Conservation (phyloP, 129 eudicot species). For the Chrysanthemum makinoi region DNA sequence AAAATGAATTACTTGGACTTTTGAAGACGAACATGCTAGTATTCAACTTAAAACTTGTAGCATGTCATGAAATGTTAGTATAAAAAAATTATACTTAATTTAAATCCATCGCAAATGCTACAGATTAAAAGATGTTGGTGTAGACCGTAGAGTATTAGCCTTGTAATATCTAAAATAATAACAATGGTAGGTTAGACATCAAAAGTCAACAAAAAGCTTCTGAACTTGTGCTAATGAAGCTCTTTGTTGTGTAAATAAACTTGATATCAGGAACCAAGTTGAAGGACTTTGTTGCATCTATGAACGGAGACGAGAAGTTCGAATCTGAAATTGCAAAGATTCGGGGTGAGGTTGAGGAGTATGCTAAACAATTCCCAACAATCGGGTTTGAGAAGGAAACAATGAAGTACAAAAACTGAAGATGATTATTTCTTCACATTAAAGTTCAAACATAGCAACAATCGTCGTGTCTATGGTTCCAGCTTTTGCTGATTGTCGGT, state of each 20-base stretch:
- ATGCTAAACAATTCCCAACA: conserved; percentile 89
- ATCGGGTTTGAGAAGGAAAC: conserved; percentile 90
- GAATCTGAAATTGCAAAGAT: conserved; percentile 58
- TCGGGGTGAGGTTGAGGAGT: conserved; percentile 69
- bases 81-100: no score
- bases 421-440: neutral
- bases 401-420: conserved; percentile 75
- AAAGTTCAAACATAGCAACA: conserved; percentile 2
- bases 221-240: conserved; percentile 25
- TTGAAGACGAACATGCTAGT: no score
- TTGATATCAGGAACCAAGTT: conserved; percentile 64
- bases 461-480: neutral
- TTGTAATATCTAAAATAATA: neutral
- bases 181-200: neutral
- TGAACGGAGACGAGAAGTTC: conserved; percentile 46
- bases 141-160: neutral
- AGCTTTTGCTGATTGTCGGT: conserved; percentile 1
- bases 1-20: no score
- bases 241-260: conserved; percentile 5
- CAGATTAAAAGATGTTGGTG: neutral
- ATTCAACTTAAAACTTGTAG: no score
- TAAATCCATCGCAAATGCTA: neutral
- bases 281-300: conserved; percentile 82
- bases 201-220: neutral
- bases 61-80: no score